A percentile compares a stretch with the other conserved stretches of the same genome.
These are phyloP conservation scores for Metschnikowia similis DNA, from an alignment of 805 yeast genomes.

Conservation along the genomic window DNA sequence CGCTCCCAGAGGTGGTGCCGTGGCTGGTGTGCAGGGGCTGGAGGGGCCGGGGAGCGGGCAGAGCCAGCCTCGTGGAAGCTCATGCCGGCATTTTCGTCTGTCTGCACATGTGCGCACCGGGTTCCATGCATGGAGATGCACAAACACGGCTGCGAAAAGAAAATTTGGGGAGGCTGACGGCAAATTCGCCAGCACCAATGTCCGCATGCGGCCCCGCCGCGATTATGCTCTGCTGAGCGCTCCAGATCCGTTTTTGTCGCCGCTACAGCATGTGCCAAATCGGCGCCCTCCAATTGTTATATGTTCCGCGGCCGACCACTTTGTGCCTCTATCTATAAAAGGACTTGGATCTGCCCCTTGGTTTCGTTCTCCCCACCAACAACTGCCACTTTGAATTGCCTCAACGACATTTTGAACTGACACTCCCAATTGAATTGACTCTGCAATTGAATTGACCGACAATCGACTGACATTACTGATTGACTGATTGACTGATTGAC, in stretches of 20 bases:
- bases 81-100: background rate
- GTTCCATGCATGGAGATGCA: background rate
- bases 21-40: too few relatives aligned
- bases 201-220: background rate
- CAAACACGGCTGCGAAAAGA: background rate
- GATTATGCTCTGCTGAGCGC: background rate
- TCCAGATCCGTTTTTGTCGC: background rate
- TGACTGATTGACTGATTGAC: too few relatives aligned
- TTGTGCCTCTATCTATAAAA: background rate
- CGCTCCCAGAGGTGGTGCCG: too few relatives aligned
- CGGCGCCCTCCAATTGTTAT: background rate
- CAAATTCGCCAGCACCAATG: too few relatives aligned
- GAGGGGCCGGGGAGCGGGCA: too few relatives aligned
- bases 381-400: background rate
- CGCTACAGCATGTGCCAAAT: background rate
- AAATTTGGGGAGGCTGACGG: too few relatives aligned
- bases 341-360: background rate
- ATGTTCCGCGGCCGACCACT: constrained; percentile 3
- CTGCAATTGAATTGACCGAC: too few relatives aligned
- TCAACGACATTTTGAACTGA: background rate
- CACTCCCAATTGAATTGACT: too few relatives aligned
- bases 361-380: background rate
- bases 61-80: too few relatives aligned
- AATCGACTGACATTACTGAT: too few relatives aligned
- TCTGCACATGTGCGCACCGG: background rate